These are phyloP conservation scores for Triticum timopheevii DNA, from an alignment of 176 grass and related monocot species.

Conservation along the genomic window DNA sequence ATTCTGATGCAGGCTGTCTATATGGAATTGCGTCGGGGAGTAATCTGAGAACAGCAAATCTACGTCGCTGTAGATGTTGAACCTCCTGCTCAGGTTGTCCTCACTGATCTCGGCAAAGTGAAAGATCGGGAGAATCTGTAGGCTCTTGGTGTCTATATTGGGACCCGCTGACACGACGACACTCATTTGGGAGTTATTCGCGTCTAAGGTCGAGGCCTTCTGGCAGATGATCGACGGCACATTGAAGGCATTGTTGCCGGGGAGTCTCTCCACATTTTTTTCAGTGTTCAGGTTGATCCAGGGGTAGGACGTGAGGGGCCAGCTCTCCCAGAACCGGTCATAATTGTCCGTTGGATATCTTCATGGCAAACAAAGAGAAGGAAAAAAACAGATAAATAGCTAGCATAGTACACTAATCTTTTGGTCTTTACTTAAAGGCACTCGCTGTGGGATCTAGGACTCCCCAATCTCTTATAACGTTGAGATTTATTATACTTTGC, in stretches of 20 bases:
- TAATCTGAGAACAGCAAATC: rapidly evolving
- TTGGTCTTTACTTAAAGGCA: too few relatives aligned
- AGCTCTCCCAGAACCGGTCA: constrained; percentile 6
- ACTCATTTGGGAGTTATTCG: too few relatives aligned
- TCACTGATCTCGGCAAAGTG: not conserved
- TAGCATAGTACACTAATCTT: not conserved
- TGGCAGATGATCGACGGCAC: not conserved
- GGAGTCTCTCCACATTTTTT: too few relatives aligned
- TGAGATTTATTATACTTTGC: too few relatives aligned
- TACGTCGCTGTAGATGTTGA: not conserved
- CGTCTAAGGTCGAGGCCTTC: not conserved
- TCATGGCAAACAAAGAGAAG: not conserved
- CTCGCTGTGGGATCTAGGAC: too few relatives aligned
- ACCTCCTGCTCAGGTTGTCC: not conserved
- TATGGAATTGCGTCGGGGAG: rapidly evolving
- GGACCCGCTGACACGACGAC: too few relatives aligned
- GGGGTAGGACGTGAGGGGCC: rapidly evolving
- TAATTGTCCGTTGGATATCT: not conserved
- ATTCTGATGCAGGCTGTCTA: not conserved
- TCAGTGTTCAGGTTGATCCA: not conserved
- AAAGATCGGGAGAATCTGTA: constrained; percentile 1
- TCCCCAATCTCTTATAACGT: too few relatives aligned
- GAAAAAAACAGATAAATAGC: not conserved
- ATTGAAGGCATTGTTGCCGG: not conserved
- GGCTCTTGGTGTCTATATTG: rapidly evolving